phyloP scores from a whole-genome alignment of 176 grass and related monocot genomes.

The Tillandsia leiboldiana region DNA sequence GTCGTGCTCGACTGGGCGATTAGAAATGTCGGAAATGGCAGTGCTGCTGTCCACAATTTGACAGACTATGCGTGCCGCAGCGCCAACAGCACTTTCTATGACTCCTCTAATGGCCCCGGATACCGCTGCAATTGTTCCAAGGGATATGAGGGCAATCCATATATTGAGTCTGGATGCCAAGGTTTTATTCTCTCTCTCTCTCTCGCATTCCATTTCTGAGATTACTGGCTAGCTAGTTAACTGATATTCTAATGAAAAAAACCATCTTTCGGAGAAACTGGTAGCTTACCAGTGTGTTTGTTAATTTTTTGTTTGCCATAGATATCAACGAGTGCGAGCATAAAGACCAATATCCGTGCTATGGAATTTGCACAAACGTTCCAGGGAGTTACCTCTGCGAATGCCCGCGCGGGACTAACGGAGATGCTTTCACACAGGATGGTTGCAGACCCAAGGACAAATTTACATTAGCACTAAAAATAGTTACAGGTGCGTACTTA shows the following conservation, averaged over 20 bases:
- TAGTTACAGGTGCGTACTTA: conserved; percentile 38
- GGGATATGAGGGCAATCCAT: conserved; percentile 52
- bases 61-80: conserved; percentile 40
- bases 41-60: conserved; percentile 3
- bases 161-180: conserved; percentile 42
- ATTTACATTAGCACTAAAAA: conserved; percentile 39
- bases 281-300: neutral
- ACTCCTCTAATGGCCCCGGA: conserved; percentile 19
- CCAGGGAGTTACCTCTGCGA: conserved; percentile 15
- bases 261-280: neutral
- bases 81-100: neutral
- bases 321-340: conserved; percentile 56
- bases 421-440: conserved; percentile 8
- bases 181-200: conserved; percentile 10
- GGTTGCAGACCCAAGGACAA: conserved; percentile 43
- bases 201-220: neutral
- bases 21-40: conserved; percentile 9
- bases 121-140: conserved; percentile 41
- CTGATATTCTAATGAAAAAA: neutral
- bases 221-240: neutral
- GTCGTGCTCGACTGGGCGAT: conserved; percentile 56
- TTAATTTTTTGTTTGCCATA: neutral
- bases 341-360: conserved; percentile 18
- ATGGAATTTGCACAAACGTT: conserved; percentile 33
- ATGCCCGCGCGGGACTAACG: conserved; percentile 31